Base-by-base conservation (phyloP, 139 green algal species). In the Micromonas pusilla region DNA sequence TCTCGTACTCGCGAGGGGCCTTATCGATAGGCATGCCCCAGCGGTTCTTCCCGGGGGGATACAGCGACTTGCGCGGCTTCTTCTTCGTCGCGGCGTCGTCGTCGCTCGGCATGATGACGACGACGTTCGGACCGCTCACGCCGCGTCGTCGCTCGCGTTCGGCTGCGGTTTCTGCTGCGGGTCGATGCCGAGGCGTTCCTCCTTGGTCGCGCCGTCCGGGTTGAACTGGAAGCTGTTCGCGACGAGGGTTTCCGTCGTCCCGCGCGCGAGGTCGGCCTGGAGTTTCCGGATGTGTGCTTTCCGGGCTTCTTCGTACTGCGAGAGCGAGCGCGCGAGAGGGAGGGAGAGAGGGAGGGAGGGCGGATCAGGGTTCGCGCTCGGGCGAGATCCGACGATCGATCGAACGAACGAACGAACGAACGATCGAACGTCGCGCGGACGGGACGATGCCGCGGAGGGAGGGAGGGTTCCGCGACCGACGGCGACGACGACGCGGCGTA, bases 401-500 rank as follows among this genome's bases (percentile, higher is more conserved):
- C 28, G 2, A 3, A 65, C n/a, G 1, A 25, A 65, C n/a, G 54
- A 65, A 3, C 54, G 54, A 65, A 3, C 54, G 54, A 65, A 65
- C 54, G 54, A 62, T 20, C 16, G 16, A 62, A 62, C 52, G 52
- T 20, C 20, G 16, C 52, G 52, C 20, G 16, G 52, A 16, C 52
- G 52, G 20, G 52, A n/a, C 52, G 52, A 62, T 20, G 52, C 52
- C 19, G 16, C 16, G 16, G 52, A 5, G 16, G 62, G 25, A 16
- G 25, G n/a, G 60, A 68, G 21, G 25, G 25, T 26, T 32, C 30
- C 23, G 2, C 28, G n/a, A 26, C 23, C 65, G 33, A 26, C 33
- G 25, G 60, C 13, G 60, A 5, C 9, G 13, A 31, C 60, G 60
- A 13, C n/a, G 30, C 33, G 65, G 32, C 65, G 30, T 23, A 93